Evolutionary conservation across 208 protist genomes (phyloP).

Genomic region (Trypanosoma theileri): DNA sequence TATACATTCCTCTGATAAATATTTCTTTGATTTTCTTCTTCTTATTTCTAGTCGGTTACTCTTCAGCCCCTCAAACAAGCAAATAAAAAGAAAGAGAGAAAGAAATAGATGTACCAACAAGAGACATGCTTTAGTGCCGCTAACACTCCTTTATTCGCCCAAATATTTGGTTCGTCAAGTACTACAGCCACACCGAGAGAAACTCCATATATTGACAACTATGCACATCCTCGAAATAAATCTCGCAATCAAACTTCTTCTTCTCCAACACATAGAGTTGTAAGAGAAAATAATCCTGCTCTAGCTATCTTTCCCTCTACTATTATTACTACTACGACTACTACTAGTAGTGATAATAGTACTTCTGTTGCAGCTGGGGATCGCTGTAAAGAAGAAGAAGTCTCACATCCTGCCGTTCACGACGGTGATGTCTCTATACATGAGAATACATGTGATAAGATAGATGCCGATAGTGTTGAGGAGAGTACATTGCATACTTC

Average conservation of each 20-base stretch:
- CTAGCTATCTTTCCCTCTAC: too few relatives aligned
- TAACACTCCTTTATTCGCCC: constrained; percentile 36
- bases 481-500: neutral
- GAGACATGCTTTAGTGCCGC: constrained; percentile 34
- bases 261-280: too few relatives aligned
- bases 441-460: neutral
- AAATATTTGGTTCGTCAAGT: constrained; percentile 27
- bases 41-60: constrained; percentile 2
- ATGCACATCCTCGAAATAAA: neutral
- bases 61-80: neutral
- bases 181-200: neutral
- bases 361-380: neutral
- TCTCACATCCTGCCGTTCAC: neutral
- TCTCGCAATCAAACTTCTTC: too few relatives aligned
- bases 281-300: too few relatives aligned
- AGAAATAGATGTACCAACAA: constrained; percentile 29
- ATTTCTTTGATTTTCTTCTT: constrained; percentile 4
- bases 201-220: neutral
- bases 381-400: neutral
- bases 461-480: neutral
- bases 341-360: too few relatives aligned
- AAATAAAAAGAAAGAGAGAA: constrained; percentile 2
- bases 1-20: too few relatives aligned
- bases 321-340: too few relatives aligned
- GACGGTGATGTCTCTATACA: neutral